phyloP scores from a whole-genome alignment of 495 filamentous ascomycete species.

The Penicillium coffeae region DNA sequence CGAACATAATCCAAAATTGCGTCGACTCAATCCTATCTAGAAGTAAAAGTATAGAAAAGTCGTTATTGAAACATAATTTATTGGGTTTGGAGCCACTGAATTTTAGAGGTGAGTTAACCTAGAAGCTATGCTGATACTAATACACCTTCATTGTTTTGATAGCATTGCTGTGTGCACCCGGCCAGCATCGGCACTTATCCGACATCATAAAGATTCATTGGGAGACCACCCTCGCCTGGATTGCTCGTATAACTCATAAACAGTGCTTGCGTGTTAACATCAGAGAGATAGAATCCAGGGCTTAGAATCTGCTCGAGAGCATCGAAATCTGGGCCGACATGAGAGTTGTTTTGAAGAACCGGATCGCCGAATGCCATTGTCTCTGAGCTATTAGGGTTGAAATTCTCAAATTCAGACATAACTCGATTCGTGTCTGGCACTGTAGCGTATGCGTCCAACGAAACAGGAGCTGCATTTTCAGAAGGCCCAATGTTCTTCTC shows the following conservation, averaged over 20 bases:
- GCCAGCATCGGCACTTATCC: background rate
- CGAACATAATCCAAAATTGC: constrained; percentile 20
- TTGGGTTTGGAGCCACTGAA: too few relatives aligned
- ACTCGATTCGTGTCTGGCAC: background rate
- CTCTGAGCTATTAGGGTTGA: background rate
- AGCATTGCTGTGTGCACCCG: too few relatives aligned
- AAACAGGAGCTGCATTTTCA: background rate
- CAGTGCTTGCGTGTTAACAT: background rate
- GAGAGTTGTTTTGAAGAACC: background rate
- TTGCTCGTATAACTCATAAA: background rate
- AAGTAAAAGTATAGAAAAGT: background rate
- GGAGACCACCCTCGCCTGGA: background rate
- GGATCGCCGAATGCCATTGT: background rate
- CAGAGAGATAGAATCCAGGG: background rate
- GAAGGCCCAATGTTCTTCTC: background rate
- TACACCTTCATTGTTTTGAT: too few relatives aligned
- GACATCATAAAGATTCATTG: background rate
- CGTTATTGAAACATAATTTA: too few relatives aligned
- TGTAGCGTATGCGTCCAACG: background rate
- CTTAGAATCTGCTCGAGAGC: constrained; percentile 1
- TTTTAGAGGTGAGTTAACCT: too few relatives aligned
- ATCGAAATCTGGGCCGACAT: background rate
- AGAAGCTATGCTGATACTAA: too few relatives aligned
- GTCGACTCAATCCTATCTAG: constrained; percentile 3
- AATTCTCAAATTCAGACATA: background rate